Conservation (phyloP, 139 green algal genomes). For the Zygnema cylindricum region DNA sequence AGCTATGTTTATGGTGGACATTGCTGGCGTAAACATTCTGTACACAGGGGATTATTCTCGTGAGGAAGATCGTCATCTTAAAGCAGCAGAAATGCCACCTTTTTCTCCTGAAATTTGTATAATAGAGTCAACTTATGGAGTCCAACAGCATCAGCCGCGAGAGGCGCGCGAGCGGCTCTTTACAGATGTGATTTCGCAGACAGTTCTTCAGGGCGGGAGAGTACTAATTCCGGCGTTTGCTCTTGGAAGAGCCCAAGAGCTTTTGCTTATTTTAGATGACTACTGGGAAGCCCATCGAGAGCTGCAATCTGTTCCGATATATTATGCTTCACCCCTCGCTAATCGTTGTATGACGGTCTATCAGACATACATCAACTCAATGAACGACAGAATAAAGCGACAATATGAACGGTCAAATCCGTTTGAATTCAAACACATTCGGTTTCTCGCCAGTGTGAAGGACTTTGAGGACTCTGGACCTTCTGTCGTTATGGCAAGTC, state of each 20-base stretch:
- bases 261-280: slow-evolving; percentile 97
- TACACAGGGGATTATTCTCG: slow-evolving; percentile 81
- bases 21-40: slow-evolving; percentile 86
- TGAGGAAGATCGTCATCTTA: slow-evolving; percentile 65
- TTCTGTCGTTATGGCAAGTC: slow-evolving; percentile 95
- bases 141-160: slow-evolving; percentile 83
- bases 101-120: slow-evolving; percentile 80
- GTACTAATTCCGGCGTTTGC: slow-evolving; percentile 96
- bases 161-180: slow-evolving; percentile 86
- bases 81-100: slow-evolving; percentile 86
- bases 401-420: slow-evolving; percentile 89
- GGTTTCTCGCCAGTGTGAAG: slow-evolving; percentile 74
- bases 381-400: slow-evolving; percentile 93
- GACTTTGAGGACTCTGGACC: slow-evolving; percentile 83
- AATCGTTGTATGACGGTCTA: slow-evolving; percentile 65
- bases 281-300: slow-evolving; percentile 87
- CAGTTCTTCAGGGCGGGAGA: slow-evolving; percentile 80
- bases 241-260: slow-evolving; percentile 86
- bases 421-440: slow-evolving; percentile 95
- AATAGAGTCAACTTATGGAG: slow-evolving; percentile 92
- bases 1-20: slow-evolving; percentile 98
- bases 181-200: slow-evolving; percentile 68
- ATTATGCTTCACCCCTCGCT: slow-evolving; percentile 76
- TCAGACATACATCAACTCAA: slow-evolving; percentile 94
- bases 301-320: slow-evolving; percentile 90